Base-by-base conservation (phyloP, 768 basidiomycete species). In the Leccinum variicolor region DNA sequence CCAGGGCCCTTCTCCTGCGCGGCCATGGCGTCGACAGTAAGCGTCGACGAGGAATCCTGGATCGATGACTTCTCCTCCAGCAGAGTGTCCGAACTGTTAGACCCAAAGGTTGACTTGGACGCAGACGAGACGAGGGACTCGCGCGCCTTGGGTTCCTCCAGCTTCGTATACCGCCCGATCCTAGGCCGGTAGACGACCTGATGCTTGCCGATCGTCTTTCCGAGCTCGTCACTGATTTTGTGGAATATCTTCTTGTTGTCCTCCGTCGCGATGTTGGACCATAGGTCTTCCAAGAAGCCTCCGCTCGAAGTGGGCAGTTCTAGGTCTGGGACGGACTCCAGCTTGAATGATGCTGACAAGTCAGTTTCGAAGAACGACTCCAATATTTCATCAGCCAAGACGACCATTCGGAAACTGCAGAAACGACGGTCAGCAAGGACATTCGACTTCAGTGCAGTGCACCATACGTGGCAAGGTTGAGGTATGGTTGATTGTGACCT, bases 361-460 rank as follows among this genome's bases (percentile, higher is more conserved):
- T 98, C 97, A 0, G 89, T 84, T 66, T 94, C 94, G 66, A 98
- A 99, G 81, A 99, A 99, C 1, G 90, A 89, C 70, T 99, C 97
- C 25, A 99, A 82, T 26, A 98, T 80, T 70, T 98, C 95, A 63
- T 98, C 97, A 1, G 96, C 95, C 9, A 99, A 81, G 5, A 99
- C 90, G 41, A 98, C 96, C 97, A 98, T 99, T 7, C 97, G 87
- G 85, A 99, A 99, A 8, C 92, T 92, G 63, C 15, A 28, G 25
- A 7, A 26, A 57, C 36, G n/a, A 15, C 15, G 46, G 17, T 66
- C 29, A 60, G 53, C 54, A 50, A 68, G 49, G 49, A 52, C 25
- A 52, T 48, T 46, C n/a, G 8, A 21, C 14, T 39, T 43, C 19
- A 14, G 11, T 52, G 21, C 19, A 25, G 15, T 25, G 26, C 29